A percentile compares a stretch with the other conserved stretches of the same genome.
Evolutionary conservation across 441 rosid species (phyloP).

Genomic region (Populus tomentosa): DNA sequence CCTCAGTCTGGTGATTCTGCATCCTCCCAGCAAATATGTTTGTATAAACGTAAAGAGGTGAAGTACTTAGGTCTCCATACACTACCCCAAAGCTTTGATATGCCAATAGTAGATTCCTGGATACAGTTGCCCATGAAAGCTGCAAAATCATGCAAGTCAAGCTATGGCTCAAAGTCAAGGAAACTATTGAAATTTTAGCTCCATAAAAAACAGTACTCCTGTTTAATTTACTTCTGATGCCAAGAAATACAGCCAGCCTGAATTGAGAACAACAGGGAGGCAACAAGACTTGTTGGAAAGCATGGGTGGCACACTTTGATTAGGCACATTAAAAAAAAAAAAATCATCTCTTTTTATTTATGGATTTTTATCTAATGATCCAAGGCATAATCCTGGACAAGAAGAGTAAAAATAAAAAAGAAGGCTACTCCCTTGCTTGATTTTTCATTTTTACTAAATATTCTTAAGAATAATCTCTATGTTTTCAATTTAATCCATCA

Average conservation of each 20-base stretch:
- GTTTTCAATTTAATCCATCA: not conserved
- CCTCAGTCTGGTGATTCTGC: slow-evolving; percentile 46
- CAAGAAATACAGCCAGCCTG: not conserved
- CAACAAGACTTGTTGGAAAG: not conserved
- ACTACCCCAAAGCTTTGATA: slow-evolving; percentile 92
- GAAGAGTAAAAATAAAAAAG: not conserved
- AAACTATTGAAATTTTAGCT: not conserved
- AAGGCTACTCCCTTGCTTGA: not conserved
- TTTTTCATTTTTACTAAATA: not conserved
- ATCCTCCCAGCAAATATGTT: slow-evolving; percentile 60
- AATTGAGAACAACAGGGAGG: not conserved
- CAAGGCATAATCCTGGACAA: not conserved
- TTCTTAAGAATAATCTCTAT: not conserved
- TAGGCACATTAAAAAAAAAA: not conserved
- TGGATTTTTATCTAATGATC: not conserved
- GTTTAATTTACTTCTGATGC: not conserved
- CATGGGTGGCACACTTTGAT: not conserved
- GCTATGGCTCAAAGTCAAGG: not conserved
- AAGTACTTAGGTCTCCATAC: slow-evolving; percentile 76
- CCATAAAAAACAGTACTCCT: not conserved
- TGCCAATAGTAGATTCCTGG: slow-evolving; percentile 62
- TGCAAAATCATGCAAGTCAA: slow-evolving; percentile 31
- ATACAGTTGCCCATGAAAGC: slow-evolving; percentile 62
- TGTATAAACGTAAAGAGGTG: slow-evolving; percentile 75
- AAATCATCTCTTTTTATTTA: not conserved